Evolutionary conservation across 2,329 filamentous ascomycete genomes (phyloP).

Genomic region (Cucurbitaria berberidis): DNA sequence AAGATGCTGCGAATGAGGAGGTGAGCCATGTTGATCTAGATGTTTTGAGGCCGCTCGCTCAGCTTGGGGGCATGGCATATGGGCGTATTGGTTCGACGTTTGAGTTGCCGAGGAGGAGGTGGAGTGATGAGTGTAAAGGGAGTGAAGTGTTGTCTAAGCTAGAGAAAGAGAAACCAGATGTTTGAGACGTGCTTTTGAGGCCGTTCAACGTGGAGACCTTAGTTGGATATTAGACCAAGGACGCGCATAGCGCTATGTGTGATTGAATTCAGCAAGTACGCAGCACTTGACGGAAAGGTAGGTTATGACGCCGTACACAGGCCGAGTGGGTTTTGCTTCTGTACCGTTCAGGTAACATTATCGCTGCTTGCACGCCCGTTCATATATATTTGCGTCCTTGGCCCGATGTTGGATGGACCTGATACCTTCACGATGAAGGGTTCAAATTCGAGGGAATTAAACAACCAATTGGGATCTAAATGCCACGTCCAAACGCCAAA

Average conservation of each 20-base stretch:
- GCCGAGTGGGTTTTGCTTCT: too few relatives aligned
- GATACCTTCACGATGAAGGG: too few relatives aligned
- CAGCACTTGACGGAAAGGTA: background rate
- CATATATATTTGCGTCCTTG: too few relatives aligned
- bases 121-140: slow-evolving; percentile 1
- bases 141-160: background rate
- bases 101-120: slow-evolving; percentile 15
- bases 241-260: background rate
- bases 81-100: slow-evolving; percentile 43
- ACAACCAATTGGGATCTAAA: background rate
- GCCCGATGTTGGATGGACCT: too few relatives aligned
- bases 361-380: too few relatives aligned
- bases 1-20: slow-evolving; percentile 80
- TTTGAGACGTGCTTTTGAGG: background rate
- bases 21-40: slow-evolving; percentile 71
- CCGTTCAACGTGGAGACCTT: background rate
- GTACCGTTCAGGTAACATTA: too few relatives aligned
- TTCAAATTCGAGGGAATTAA: background rate
- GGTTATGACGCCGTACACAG: too few relatives aligned
- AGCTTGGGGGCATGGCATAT: slow-evolving; percentile 83
- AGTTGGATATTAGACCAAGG: background rate
- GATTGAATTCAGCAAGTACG: background rate
- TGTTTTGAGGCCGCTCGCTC: slow-evolving; percentile 72
- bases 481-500: background rate
- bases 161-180: background rate